These are phyloP conservation scores for Pseudogymnoascus sp. DNA, from an alignment of 2,329 filamentous ascomycete species.

Conservation along the genomic window DNA sequence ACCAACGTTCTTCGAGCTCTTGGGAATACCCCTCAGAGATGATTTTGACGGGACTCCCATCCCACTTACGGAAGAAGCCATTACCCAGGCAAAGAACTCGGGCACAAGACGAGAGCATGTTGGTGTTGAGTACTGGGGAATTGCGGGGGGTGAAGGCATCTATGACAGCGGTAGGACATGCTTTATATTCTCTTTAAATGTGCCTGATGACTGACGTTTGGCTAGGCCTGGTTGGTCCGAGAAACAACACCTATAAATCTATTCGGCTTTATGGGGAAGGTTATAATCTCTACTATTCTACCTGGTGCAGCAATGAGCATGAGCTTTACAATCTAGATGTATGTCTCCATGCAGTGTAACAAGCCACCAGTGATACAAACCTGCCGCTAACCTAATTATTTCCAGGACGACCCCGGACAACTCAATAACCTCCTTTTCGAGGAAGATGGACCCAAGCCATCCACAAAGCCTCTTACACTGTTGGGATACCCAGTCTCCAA, in stretches of 20 bases:
- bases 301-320: conserved; percentile 63
- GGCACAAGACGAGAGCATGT: conserved; percentile 38
- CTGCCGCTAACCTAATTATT: conserved; percentile 1
- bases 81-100: conserved; percentile 18
- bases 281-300: conserved; percentile 59
- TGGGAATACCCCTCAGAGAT: conserved; percentile 30
- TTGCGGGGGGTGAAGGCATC: conserved; percentile 23
- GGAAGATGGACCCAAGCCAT: not conserved
- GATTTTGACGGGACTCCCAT: conserved; percentile 43
- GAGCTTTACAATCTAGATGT: conserved; percentile 59
- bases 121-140: conserved; percentile 42
- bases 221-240: conserved; percentile 17
- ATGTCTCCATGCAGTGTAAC: conserved; percentile 16
- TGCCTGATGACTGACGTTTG: not conserved
- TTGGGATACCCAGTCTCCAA: conserved; percentile 32
- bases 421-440: conserved; percentile 34
- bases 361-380: not conserved
- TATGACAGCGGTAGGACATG: conserved; percentile 16
- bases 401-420: conserved; percentile 44
- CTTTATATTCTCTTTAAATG: not conserved
- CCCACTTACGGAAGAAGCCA: conserved; percentile 26
- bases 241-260: conserved; percentile 46
- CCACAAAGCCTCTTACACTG: conserved; percentile 22
- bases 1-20: conserved; percentile 41
- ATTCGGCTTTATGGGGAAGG: conserved; percentile 37